phyloP scores from a whole-genome alignment of 768 basidiomycete genomes.

The Phlebiopsis gigantea region DNA sequence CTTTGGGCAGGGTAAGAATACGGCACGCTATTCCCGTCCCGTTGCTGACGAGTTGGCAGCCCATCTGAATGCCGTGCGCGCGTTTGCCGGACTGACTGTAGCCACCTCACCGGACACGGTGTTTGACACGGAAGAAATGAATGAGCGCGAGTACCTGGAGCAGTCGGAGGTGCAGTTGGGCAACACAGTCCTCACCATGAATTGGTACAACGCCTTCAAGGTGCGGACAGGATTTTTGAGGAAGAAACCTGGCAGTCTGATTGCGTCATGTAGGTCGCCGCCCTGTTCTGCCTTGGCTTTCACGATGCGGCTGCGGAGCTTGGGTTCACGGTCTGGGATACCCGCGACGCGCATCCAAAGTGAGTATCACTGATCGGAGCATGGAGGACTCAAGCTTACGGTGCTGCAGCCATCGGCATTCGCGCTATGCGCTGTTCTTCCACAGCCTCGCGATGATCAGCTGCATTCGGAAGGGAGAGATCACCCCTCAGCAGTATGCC shows the following conservation, averaged over 20 bases:
- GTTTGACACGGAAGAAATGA: constrained; percentile 58
- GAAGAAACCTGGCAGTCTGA: not conserved
- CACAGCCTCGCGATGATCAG: constrained; percentile 64
- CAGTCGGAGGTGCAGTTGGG: constrained; percentile 40
- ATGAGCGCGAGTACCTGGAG: constrained; percentile 47
- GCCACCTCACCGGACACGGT: constrained; percentile 43
- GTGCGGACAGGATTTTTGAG: constrained; percentile 22
- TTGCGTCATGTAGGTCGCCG: constrained; percentile 42
- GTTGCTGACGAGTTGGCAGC: constrained; percentile 28
- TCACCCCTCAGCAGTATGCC: constrained; percentile 29
- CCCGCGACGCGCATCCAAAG: constrained; percentile 60
- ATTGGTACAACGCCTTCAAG: constrained; percentile 69
- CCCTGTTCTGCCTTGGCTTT: constrained; percentile 57
- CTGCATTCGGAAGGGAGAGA: constrained; percentile 43
- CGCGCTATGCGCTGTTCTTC: constrained; percentile 64
- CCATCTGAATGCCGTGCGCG: constrained; percentile 59
- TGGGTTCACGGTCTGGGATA: constrained; percentile 58
- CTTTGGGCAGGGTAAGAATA: constrained; percentile 53
- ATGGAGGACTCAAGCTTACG: not conserved
- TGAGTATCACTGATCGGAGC: constrained; percentile 25
- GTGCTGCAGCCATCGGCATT: constrained; percentile 53
- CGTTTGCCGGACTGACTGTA: constrained; percentile 55
- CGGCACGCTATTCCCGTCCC: constrained; percentile 12
- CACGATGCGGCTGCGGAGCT: constrained; percentile 52
- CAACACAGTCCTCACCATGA: constrained; percentile 47